phyloP scores from a whole-genome alignment of 768 basidiomycete species.

The Amanita pseudoporphyria region DNA sequence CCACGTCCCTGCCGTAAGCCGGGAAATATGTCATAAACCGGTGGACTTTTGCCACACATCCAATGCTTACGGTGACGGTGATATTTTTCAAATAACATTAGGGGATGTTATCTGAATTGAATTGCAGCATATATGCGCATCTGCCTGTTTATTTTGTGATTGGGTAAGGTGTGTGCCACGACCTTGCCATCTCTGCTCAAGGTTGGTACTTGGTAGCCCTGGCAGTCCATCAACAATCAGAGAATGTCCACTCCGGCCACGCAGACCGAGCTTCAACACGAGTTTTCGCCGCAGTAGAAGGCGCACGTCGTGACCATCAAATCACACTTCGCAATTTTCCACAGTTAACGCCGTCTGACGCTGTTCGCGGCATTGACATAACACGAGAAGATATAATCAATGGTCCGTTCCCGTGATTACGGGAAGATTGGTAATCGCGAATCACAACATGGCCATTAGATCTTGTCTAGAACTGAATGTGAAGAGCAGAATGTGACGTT shows the following conservation, averaged over 20 bases:
- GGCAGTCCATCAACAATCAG: not conserved
- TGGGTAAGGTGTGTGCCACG: too few relatives aligned
- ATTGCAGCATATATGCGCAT: too few relatives aligned
- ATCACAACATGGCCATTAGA: not conserved
- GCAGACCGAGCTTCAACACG: not conserved
- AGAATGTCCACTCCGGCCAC: not conserved
- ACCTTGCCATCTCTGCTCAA: too few relatives aligned
- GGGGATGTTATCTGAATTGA: not conserved
- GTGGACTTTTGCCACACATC: not conserved
- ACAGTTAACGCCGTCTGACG: constrained; percentile 1
- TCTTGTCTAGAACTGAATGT: too few relatives aligned
- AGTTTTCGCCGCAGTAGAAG: not conserved
- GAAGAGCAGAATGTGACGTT: not conserved
- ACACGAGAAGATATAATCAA: not conserved
- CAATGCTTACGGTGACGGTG: constrained; percentile 1
- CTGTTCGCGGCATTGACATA: constrained; percentile 4
- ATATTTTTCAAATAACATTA: not conserved
- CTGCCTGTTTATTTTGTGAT: too few relatives aligned
- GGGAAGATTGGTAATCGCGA: constrained; percentile 3
- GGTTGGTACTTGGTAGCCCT: too few relatives aligned
- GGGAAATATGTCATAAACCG: constrained; percentile 5
- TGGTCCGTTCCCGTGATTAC: not conserved
- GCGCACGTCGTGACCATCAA: not conserved
- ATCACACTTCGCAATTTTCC: not conserved
- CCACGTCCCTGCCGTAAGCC: constrained; percentile 3